Evolutionary conservation across 2,329 filamentous ascomycete species (phyloP).

Genomic region (Dactylella cylindrospora): DNA sequence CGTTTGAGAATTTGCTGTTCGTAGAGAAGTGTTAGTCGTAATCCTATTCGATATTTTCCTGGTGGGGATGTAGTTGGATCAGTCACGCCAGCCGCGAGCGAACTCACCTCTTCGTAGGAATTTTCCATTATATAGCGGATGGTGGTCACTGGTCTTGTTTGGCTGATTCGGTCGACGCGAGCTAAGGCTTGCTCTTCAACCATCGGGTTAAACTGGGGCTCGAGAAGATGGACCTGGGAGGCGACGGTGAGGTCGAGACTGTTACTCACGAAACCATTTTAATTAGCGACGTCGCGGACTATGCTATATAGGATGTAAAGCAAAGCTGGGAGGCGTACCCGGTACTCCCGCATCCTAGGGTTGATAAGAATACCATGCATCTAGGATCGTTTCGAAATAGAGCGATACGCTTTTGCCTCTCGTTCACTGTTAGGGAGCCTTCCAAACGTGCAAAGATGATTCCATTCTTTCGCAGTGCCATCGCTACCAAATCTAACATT

Average conservation of each 20-base stretch:
- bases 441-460: conserved; percentile 49
- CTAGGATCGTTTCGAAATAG: conserved; percentile 46
- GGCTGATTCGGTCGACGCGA: conserved; percentile 48
- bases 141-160: conserved; percentile 47
- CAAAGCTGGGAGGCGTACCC: conserved; percentile 48
- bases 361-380: conserved; percentile 49
- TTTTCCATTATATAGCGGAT: conserved; percentile 49
- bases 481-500: conserved; percentile 49
- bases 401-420: conserved; percentile 45
- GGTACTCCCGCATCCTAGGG: conserved; percentile 50
- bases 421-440: conserved; percentile 45
- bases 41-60: neutral
- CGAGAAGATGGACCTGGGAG: conserved; percentile 50
- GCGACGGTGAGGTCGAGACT: conserved; percentile 49
- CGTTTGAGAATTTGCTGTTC: conserved; percentile 8
- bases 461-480: conserved; percentile 44
- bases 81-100: neutral
- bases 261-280: neutral
- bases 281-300: neutral
- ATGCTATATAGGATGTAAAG: no score
- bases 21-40: neutral
- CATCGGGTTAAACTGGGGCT: conserved; percentile 51
- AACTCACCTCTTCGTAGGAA: conserved; percentile 49
- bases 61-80: neutral
- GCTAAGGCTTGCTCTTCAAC: conserved; percentile 50